Percentiles rank a stretch among this genome's conserved stretches.
phyloP scores from a whole-genome alignment of 345 rosid genomes.

The Linum usitatissimum region DNA sequence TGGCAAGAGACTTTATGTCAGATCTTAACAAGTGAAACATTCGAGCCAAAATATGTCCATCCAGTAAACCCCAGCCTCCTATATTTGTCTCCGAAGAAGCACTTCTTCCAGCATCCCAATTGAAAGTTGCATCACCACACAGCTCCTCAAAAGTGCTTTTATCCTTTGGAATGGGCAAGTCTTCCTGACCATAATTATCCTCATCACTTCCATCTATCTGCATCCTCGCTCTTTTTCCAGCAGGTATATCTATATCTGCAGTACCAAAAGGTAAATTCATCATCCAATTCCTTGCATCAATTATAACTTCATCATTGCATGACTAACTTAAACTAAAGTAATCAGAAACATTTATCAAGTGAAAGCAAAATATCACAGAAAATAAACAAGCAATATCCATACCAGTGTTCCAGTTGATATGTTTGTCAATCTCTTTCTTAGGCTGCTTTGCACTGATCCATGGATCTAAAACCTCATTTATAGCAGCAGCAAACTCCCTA shows the following conservation, averaged over 20 bases:
- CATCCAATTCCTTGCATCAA: neutral
- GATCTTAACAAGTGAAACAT: constrained; percentile 76
- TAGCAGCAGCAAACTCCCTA: constrained; percentile 91
- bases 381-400: constrained; percentile 6
- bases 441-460: constrained; percentile 95
- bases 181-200: constrained; percentile 48
- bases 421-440: constrained; percentile 74
- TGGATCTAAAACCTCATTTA: constrained; percentile 93
- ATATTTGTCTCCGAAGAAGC: constrained; percentile 25
- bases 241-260: constrained; percentile 51
- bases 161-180: constrained; percentile 30
- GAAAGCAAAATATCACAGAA: neutral
- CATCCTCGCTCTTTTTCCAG: constrained; percentile 67
- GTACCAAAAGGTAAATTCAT: neutral
- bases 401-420: constrained; percentile 74
- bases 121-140: constrained; percentile 48
- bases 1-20: constrained; percentile 61
- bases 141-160: constrained; percentile 66
- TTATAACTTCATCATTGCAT: neutral
- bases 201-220: constrained; percentile 57
- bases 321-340: neutral
- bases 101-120: constrained; percentile 24
- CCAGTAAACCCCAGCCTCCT: constrained; percentile 72
- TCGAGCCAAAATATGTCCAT: constrained; percentile 63
- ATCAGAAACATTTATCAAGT: neutral